phyloP scores from a whole-genome alignment of 164 flowering plant species.

The Paratinospora sagittata region DNA sequence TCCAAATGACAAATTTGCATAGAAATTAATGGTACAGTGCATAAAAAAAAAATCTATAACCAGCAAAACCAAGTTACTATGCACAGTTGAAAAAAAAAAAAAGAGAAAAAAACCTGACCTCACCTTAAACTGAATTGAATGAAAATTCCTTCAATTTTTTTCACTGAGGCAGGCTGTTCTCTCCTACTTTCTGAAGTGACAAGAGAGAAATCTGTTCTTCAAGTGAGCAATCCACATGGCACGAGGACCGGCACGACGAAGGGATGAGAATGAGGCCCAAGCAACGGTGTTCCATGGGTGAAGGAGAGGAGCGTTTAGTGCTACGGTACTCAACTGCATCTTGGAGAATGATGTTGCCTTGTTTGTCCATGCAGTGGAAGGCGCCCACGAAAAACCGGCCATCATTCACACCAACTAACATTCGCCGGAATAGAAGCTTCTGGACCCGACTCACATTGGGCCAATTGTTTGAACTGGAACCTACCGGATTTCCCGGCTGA shows the following conservation, averaged over 20 bases:
- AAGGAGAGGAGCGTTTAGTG: slow-evolving; percentile 54
- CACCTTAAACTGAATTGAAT: not conserved
- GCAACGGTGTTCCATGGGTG: slow-evolving; percentile 78
- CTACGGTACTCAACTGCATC: slow-evolving; percentile 85
- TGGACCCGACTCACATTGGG: slow-evolving; percentile 33
- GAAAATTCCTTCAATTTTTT: not conserved
- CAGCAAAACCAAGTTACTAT: not conserved
- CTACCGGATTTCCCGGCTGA: slow-evolving; percentile 21
- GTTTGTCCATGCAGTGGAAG: slow-evolving; percentile 91
- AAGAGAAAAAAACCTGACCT: too few species aligned
- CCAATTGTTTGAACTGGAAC: slow-evolving; percentile 13
- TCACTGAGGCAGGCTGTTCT: not conserved
- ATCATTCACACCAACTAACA: slow-evolving; percentile 79
- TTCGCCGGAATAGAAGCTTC: slow-evolving; percentile 47
- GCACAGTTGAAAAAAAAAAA: not conserved
- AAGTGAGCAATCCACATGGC: slow-evolving; percentile 70
- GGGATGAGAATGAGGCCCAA: slow-evolving; percentile 92
- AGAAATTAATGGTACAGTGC: not conserved
- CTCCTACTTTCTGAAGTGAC: slow-evolving; percentile 29
- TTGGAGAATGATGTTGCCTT: slow-evolving; percentile 91
- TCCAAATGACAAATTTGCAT: not conserved
- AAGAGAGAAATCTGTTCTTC: slow-evolving; percentile 65
- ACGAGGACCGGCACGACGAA: slow-evolving; percentile 60
- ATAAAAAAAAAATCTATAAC: too few species aligned
- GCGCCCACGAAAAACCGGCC: slow-evolving; percentile 75